phyloP scores from a whole-genome alignment of 805 yeast species.

The Zygosaccharomyces kombuchaensis region DNA sequence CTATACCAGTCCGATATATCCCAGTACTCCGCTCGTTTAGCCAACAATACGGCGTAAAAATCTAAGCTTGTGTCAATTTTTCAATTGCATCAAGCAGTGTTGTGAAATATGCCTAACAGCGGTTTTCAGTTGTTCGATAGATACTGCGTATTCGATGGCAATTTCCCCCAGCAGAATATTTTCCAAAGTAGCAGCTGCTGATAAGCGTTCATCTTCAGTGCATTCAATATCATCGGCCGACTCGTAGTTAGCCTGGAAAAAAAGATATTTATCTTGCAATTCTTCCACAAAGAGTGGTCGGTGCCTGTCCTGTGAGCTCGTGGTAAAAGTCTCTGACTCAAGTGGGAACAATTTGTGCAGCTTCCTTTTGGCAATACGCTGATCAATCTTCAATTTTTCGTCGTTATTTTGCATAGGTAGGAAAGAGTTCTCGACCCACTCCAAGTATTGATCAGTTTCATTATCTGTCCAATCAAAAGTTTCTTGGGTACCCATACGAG shows the following conservation, averaged over 20 bases:
- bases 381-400: slow-evolving; percentile 24
- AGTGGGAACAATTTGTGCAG: slow-evolving; percentile 28
- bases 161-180: slow-evolving; percentile 12
- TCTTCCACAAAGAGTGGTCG: slow-evolving; percentile 19
- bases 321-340: slow-evolving; percentile 6
- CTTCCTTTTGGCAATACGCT: slow-evolving; percentile 30
- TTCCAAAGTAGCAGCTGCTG: slow-evolving; percentile 15
- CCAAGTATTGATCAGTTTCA: slow-evolving; percentile 23
- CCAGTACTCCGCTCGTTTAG: background rate
- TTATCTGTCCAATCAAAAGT: slow-evolving; percentile 20
- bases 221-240: background rate
- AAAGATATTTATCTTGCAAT: slow-evolving; percentile 24
- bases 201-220: slow-evolving; percentile 3
- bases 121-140: slow-evolving; percentile 13
- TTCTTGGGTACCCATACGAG: slow-evolving; percentile 4
- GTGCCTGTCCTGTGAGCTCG: background rate
- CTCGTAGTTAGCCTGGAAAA: slow-evolving; percentile 13
- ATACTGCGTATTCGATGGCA: slow-evolving; percentile 16
- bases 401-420: slow-evolving; percentile 18
- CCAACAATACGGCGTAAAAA: background rate
- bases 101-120: slow-evolving; percentile 14
- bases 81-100: slow-evolving; percentile 4
- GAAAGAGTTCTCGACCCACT: slow-evolving; percentile 29
- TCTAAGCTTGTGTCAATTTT: background rate
- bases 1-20: background rate